Evolutionary conservation across 1,284 basidiomycete species (phyloP), one percentile per base, ranked within the genome.

Genomic region (Microbotryum intermedium): DNA sequence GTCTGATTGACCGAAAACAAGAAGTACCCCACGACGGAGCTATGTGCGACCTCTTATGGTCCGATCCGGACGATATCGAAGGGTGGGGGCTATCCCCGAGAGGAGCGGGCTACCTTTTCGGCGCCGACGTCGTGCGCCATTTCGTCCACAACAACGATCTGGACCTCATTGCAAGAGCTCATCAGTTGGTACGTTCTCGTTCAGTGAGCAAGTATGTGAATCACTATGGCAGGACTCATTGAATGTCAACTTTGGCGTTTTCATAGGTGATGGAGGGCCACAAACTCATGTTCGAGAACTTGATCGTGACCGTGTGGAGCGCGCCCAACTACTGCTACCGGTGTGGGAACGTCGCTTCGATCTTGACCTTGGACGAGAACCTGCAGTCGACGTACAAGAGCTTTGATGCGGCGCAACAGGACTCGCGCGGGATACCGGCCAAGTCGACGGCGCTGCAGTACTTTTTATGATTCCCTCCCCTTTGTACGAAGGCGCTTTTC

Each of bases 21-120:
- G 94, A 98, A 74, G 95, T 98, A 13, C 94, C 94, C n/a, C 95
- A 98, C 74, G 94, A 98, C 73, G 94, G 95, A 10, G 85, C 92
- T 9, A 97, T 98, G 93, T 98, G 94, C 73, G 95, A 98, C 76
- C 78, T 98, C 7, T 80, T 98, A 23, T 98, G 94, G 94, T 97
- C 92, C 58, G 94, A 98, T 79, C 95, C 94, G 43, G 94, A 98
- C 74, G 90, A 95, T 70, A 93, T 94, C 58, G 79, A 80, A 53
- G 90, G 90, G 28, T 97, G 94, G 94, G 92, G 93, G 43, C 79
- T 98, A 67, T 95, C 91, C n/a, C 93, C 94, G 5, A 82, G 93
- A 67, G 93, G 94, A 43, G 93, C 94, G 11, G 94, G 94, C 1
- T 98, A 86, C 77, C 81, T 97, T 45, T 98, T 98, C 72, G 94